phyloP scores from a whole-genome alignment of 306 rosid genomes.

The Pueraria montana region DNA sequence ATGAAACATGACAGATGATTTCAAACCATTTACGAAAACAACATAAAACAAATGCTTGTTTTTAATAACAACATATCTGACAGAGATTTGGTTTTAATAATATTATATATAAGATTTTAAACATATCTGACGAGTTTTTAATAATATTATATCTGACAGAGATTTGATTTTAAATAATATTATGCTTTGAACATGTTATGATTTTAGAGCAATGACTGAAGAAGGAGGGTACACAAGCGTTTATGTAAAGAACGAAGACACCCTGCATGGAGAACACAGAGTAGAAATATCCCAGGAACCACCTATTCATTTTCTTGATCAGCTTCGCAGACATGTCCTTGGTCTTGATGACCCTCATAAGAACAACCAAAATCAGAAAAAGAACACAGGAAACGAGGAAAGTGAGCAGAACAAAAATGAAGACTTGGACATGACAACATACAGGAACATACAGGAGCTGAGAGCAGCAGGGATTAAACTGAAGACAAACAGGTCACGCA shows the following conservation, averaged over 20 bases:
- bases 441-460: constrained; percentile 43
- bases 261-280: neutral
- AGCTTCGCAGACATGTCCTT: neutral
- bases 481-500: neutral
- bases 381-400: neutral
- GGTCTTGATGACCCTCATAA: neutral
- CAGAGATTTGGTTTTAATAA: too few species aligned
- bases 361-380: neutral
- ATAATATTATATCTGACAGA: too few species aligned
- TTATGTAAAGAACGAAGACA: neutral
- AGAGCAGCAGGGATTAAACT: constrained; percentile 33
- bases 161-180: too few species aligned
- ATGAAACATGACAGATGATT: neutral
- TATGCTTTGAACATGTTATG: neutral
- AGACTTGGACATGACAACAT: neutral
- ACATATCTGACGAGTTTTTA: neutral
- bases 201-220: neutral
- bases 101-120: too few species aligned
- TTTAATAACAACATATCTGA: too few species aligned
- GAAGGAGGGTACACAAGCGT: neutral
- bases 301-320: neutral
- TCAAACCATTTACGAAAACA: neutral
- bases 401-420: neutral
- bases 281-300: neutral
- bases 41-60: neutral